Percentiles rank a stretch among this genome's conserved stretches.
Evolutionary conservation across 352 stramenopile species (phyloP).

Genomic region (Globisporangium canariense): DNA sequence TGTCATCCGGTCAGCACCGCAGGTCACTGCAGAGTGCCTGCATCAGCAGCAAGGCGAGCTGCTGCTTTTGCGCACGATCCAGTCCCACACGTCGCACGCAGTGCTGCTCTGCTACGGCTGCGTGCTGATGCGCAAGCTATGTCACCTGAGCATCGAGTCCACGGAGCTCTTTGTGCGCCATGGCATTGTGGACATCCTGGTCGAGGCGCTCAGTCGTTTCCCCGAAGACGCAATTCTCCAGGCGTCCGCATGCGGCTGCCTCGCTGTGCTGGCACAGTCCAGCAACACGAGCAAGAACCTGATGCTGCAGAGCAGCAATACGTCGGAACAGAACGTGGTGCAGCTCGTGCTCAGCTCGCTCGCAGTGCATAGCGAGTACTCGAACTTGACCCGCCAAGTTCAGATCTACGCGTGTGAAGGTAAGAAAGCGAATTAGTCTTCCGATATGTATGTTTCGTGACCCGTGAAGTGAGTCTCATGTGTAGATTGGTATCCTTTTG

Average conservation of each 20-base stretch:
- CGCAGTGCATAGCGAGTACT: conserved; percentile 57
- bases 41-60: conserved; percentile 55
- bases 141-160: conserved; percentile 60
- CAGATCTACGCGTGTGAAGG: conserved; percentile 81
- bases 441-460: not conserved
- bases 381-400: conserved; percentile 69
- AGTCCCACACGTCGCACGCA: conserved; percentile 48
- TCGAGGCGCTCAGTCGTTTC: conserved; percentile 46
- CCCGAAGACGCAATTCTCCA: conserved; percentile 69
- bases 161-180: conserved; percentile 62
- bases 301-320: conserved; percentile 35
- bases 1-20: conserved; percentile 53
- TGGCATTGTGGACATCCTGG: conserved; percentile 46
- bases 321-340: conserved; percentile 32
- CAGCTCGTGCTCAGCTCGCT: conserved; percentile 47
- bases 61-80: conserved; percentile 55
- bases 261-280: conserved; percentile 54
- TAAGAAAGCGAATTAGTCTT: conserved; percentile 9
- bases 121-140: conserved; percentile 73
- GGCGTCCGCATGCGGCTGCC: conserved; percentile 56
- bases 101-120: conserved; percentile 77
- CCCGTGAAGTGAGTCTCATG: not conserved
- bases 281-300: conserved; percentile 58
- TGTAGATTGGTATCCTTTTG: not conserved
- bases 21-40: conserved; percentile 66